Evolutionary conservation across 306 rosid genomes (phyloP), one percentile per base, ranked within the genome.

Genomic region (Cicer chorassanicum): DNA sequence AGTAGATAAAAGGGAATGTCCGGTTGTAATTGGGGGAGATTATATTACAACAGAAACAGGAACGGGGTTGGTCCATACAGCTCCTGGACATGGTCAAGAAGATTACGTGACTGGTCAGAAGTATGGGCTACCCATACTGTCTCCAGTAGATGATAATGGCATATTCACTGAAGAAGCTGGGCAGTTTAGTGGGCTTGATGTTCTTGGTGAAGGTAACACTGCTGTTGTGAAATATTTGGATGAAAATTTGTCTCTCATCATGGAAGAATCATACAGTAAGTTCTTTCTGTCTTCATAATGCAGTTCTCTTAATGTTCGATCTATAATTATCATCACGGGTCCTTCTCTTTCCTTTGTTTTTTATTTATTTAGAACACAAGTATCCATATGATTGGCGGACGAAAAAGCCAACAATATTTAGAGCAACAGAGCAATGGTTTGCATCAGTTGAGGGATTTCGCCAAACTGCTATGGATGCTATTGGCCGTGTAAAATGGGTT

Each of bases 371-470:
- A 94, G 99, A 88, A 70, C 99, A 94, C 81, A 94, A 94, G 89
- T 94, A 94, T 89, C 99, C 99, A 55, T 94, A 94, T 84, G 99
- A 94, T 76, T 94, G 99, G 99, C 81, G 99, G 79, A 92, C 97
- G 5, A 94, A 94, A 80, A 92, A 87, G 55, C 99, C 99, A 24
- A 94, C 99, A 41, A 90, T 94, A 85, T 94, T 94, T 85, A 87
- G 99, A 86, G 99, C 98, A 66, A 94, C 99, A 43, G 98, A 94
- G 81, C 99, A 94, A 80, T 94, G 99, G 99, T 94, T 94, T 92
- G 99, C 99, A 53, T 94, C 99, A 6, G 98, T 94, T 24, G 99
- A 94, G 86, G 96, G 98, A 70, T 94, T 94, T 83, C 99, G 93
- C 2, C 72, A 82, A 43, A 86, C 87, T 84, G 91, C 94, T 48